A percentile compares a stretch with the other conserved stretches of the same genome.
phyloP scores from a whole-genome alignment of 2,329 filamentous ascomycete genomes.

The Sclerotinia sclerotiorum region DNA sequence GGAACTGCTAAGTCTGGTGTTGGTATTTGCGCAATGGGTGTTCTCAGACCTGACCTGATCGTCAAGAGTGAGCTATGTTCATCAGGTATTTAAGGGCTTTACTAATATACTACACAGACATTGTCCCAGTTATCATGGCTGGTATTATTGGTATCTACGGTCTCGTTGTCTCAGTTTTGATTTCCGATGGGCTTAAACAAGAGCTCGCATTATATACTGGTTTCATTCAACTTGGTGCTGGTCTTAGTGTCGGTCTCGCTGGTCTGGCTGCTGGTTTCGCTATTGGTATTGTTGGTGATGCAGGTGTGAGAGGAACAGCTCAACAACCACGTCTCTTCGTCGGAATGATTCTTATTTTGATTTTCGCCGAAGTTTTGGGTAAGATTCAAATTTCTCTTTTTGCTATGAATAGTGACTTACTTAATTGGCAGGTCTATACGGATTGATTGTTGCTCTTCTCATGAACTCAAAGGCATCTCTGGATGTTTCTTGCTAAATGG shows the following conservation, averaged over 20 bases:
- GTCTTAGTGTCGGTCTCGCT: conserved; percentile 77
- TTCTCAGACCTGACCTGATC: conserved; percentile 94
- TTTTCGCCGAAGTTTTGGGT: conserved; percentile 86
- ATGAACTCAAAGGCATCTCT: conserved; percentile 94
- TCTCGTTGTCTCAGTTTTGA: conserved; percentile 82
- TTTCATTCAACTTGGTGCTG: conserved; percentile 83
- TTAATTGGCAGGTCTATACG: conserved; percentile 77
- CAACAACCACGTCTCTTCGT: conserved; percentile 68
- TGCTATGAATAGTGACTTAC: conserved; percentile 35
- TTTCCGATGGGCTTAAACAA: conserved; percentile 76
- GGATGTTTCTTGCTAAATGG: conserved; percentile 60
- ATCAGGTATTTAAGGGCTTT: background rate
- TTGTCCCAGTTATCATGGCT: conserved; percentile 99
- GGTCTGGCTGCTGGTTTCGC: conserved; percentile 84
- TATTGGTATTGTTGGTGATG: conserved; percentile 85
- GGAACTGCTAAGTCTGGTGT: conserved; percentile 99
- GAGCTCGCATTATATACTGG: conserved; percentile 73
- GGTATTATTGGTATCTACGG: conserved; percentile 99
- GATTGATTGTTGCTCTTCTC: conserved; percentile 95
- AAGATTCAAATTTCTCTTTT: conserved; percentile 32
- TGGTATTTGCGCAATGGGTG: conserved; percentile 97
- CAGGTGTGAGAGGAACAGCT: conserved; percentile 82
- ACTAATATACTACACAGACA: conserved; percentile 61
- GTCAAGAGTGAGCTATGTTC: conserved; percentile 81
- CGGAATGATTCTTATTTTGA: conserved; percentile 80